Base-by-base conservation (phyloP, 805 yeast species). In the Hemisphaericaspora nanyangensis region DNA sequence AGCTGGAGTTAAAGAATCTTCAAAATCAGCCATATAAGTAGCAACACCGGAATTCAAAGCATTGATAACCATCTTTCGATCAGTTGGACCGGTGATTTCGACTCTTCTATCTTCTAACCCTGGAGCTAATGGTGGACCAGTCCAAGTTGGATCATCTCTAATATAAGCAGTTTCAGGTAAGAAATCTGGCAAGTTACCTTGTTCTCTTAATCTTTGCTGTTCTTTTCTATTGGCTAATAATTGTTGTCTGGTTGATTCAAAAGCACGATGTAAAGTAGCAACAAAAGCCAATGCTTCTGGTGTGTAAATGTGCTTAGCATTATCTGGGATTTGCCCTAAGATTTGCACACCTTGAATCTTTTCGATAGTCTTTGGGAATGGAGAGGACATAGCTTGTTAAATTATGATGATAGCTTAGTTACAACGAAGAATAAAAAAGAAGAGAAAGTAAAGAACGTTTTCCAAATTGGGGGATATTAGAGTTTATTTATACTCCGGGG, bases 71-170 rank as follows among this genome's bases (percentile, higher is more conserved):
- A 85, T 85, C 52, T 85, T 82, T 48, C 91, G 76, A 57, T 83
- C 84, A 38, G 90, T 85, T 16, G 95, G 95, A 36, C 95, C 95
- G 17, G 95, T 85, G 60, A 85, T 85, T 62, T 85, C 93, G 31
- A 79, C 80, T 57, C 88, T 76, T 66, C 95, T 76, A 58, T 82
- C 84, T 43, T 76, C 75, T 51, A 85, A 66, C 36, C 89, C 88
- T 29, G 81, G 82, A 29, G 86, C 89, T 37, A 80, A 70, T 28
- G 83, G 72, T 16, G 82, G 79, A 49, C 93, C 90, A 48, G 74
- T 77, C 93, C 93, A 85, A 28, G 77, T 76, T 18, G 82, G 75
- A 52, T 85, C 85, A 32, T 79, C 72, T 65, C 93, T 75, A 52
- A 85, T 81, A 57, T 69, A 63, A 39, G 65, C 72, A n/a, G 90